Evolutionary conservation across 257 asterid species (phyloP).

Genomic region (Nicotiana attenuata): DNA sequence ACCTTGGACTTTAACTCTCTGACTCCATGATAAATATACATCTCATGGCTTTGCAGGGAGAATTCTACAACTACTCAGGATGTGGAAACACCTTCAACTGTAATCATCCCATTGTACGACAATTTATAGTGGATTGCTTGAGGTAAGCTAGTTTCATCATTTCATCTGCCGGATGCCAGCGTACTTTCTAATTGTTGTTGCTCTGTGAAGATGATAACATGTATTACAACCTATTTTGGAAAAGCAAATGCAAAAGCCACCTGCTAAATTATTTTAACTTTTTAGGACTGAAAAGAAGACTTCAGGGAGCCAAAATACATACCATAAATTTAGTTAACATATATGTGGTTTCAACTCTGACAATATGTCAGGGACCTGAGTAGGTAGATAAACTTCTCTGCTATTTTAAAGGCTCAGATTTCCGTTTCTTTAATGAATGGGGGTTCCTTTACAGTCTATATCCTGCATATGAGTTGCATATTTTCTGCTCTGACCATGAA

Average conservation of each 20-base stretch:
- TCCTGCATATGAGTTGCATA: neutral
- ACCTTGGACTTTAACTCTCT: slow-evolving; percentile 2
- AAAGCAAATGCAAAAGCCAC: too few relatives aligned
- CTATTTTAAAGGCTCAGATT: slow-evolving; percentile 1
- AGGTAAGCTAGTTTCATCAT: slow-evolving; percentile 64
- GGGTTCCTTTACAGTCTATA: neutral
- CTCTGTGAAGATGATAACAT: neutral
- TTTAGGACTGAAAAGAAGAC: too few relatives aligned
- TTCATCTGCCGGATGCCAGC: neutral
- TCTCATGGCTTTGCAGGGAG: slow-evolving; percentile 59
- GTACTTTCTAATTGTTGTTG: neutral
- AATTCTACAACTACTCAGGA: slow-evolving; percentile 94
- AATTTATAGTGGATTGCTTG: slow-evolving; percentile 86
- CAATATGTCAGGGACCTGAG: too few relatives aligned
- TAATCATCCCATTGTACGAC: slow-evolving; percentile 89
- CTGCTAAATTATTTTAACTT: too few relatives aligned
- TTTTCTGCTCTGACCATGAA: neutral
- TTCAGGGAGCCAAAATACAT: too few relatives aligned
- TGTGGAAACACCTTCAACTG: slow-evolving; percentile 99
- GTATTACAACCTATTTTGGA: too few relatives aligned
- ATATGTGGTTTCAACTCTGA: too few relatives aligned
- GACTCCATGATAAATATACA: neutral
- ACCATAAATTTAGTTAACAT: too few relatives aligned
- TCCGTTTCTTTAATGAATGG: neutral
- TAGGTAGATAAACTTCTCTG: neutral